Evolutionary conservation across 2,329 filamentous ascomycete genomes (phyloP).

Genomic region (Penicillium sp.): DNA sequence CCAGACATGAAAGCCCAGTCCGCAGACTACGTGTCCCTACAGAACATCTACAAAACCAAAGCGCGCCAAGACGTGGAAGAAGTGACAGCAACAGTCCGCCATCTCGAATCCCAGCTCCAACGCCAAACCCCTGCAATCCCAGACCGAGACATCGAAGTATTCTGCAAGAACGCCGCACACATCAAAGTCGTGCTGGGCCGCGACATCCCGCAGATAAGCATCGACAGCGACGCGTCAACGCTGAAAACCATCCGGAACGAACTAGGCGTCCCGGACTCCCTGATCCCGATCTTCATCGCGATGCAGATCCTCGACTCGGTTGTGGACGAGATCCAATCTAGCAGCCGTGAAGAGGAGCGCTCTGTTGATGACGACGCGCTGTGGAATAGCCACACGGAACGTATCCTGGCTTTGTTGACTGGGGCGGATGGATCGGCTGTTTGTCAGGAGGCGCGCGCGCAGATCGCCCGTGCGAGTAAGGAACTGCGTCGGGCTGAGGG

Average conservation of each 20-base stretch:
- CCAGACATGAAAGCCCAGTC: slow-evolving; percentile 98
- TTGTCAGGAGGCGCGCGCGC: slow-evolving; percentile 44
- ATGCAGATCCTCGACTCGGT: slow-evolving; percentile 43
- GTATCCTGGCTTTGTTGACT: slow-evolving; percentile 24
- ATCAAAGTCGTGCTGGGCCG: slow-evolving; percentile 72
- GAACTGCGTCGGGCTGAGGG: slow-evolving; percentile 69
- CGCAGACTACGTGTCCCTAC: slow-evolving; percentile 75
- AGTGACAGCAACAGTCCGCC: slow-evolving; percentile 58
- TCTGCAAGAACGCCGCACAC: slow-evolving; percentile 91
- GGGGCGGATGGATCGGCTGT: slow-evolving; percentile 40
- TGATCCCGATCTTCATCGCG: slow-evolving; percentile 62
- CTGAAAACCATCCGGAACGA: slow-evolving; percentile 37
- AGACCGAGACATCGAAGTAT: slow-evolving; percentile 70
- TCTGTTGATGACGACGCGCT: slow-evolving; percentile 28
- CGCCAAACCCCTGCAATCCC: slow-evolving; percentile 46
- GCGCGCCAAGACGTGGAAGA: slow-evolving; percentile 69
- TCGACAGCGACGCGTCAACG: slow-evolving; percentile 30
- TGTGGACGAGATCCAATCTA: slow-evolving; percentile 47
- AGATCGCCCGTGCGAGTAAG: slow-evolving; percentile 48
- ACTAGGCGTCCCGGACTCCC: slow-evolving; percentile 45
- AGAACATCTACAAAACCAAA: slow-evolving; percentile 86
- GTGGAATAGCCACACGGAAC: slow-evolving; percentile 27
- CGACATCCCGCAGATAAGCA: slow-evolving; percentile 44
- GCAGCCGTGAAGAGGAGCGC: slow-evolving; percentile 17
- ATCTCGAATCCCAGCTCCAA: slow-evolving; percentile 45